Evolutionary conservation across 2,329 filamentous ascomycete genomes (phyloP).

Genomic region (Fusarium tjaetaba): DNA sequence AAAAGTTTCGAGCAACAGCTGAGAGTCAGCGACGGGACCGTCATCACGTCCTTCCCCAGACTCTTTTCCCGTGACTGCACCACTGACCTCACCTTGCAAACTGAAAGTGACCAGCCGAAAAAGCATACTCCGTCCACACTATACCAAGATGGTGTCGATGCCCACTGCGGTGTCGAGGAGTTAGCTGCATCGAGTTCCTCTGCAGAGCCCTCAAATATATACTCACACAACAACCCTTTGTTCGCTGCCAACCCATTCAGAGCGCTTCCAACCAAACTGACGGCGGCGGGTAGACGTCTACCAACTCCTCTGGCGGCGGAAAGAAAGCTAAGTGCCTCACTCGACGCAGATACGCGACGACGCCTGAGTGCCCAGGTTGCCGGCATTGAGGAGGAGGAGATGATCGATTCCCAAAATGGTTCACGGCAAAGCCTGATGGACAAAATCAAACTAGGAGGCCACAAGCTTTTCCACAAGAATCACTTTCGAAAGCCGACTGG

Average conservation of each 20-base stretch:
- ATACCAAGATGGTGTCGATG: slow-evolving; percentile 47
- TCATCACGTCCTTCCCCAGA: slow-evolving; percentile 50
- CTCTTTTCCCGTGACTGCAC: slow-evolving; percentile 47
- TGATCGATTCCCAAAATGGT: slow-evolving; percentile 11
- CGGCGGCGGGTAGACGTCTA: background rate
- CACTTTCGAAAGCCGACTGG: slow-evolving; percentile 29
- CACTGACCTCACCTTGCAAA: slow-evolving; percentile 43
- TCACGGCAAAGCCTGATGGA: slow-evolving; percentile 43
- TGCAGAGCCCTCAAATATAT: slow-evolving; percentile 21
- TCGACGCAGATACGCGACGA: slow-evolving; percentile 39
- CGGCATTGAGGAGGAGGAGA: slow-evolving; percentile 12
- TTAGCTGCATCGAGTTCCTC: slow-evolving; percentile 3
- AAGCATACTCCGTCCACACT: slow-evolving; percentile 17
- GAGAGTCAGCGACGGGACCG: slow-evolving; percentile 32
- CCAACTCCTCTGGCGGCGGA: slow-evolving; percentile 4
- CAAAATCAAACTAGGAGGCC: slow-evolving; percentile 43
- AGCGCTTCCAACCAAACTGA: background rate
- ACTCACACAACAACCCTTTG: slow-evolving; percentile 22
- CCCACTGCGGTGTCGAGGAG: slow-evolving; percentile 35
- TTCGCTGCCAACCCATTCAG: slow-evolving; percentile 42
- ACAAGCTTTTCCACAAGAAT: slow-evolving; percentile 38
- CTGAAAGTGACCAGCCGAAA: slow-evolving; percentile 25
- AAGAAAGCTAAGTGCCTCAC: slow-evolving; percentile 38
- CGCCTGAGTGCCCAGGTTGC: slow-evolving; percentile 41
- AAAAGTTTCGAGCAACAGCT: slow-evolving; percentile 26